These are phyloP conservation scores for Spergularia marina DNA, from an alignment of 148 eudicot species.

Conservation along the genomic window DNA sequence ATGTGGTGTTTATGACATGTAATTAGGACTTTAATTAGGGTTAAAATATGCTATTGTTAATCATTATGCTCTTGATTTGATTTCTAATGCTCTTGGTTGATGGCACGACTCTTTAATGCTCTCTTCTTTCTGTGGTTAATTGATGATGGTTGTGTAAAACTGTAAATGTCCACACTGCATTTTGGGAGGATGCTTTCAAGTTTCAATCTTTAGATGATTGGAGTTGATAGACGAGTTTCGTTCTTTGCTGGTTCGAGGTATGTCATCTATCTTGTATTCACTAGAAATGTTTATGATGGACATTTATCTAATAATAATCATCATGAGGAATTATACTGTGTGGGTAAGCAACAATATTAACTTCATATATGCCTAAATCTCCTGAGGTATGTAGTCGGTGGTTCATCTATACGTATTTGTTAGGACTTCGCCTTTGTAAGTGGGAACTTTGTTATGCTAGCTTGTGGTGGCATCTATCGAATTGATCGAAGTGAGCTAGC, in stretches of 20 bases:
- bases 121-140: not conserved
- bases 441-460: not conserved
- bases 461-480: no score
- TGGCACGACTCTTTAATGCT: not conserved
- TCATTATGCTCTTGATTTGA: not conserved
- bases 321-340: no score
- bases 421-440: no score
- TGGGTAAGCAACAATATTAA: no score
- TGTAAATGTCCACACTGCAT: no score
- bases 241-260: conserved; percentile 22
- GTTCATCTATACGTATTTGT: no score
- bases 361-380: no score
- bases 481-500: not conserved
- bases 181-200: not conserved
- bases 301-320: no score
- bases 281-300: no score
- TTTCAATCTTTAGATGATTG: not conserved
- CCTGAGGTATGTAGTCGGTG: no score
- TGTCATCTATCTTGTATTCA: no score
- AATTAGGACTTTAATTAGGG: not conserved
- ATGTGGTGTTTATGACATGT: not conserved
- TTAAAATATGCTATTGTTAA: no score
- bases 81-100: not conserved
- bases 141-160: not conserved
- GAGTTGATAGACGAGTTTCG: not conserved